These are phyloP conservation scores for Apiotrichum veenhuisii DNA, from an alignment of 1,284 basidiomycete genomes.

Conservation along the genomic window DNA sequence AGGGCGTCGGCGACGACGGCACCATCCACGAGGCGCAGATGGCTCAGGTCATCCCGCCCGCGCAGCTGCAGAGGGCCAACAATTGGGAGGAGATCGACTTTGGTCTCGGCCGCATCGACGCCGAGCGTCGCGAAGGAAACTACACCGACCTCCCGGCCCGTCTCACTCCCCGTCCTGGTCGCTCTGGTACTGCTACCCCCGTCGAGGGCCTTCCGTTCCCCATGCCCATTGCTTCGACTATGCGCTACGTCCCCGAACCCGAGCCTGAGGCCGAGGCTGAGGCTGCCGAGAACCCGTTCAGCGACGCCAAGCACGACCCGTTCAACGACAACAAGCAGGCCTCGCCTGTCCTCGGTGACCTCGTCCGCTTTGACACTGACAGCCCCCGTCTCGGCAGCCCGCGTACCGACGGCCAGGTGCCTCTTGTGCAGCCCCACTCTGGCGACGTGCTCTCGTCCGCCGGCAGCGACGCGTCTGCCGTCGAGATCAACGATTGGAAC, in stretches of 20 bases:
- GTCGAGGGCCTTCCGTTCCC: constrained; percentile 10
- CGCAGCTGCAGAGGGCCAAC: constrained; percentile 27
- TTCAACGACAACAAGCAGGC: not conserved
- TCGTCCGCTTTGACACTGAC: constrained; percentile 22
- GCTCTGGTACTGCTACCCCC: constrained; percentile 6
- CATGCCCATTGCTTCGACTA: constrained; percentile 25
- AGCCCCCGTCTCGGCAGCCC: constrained; percentile 17
- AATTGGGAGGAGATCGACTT: constrained; percentile 52
- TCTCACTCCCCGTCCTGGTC: constrained; percentile 1
- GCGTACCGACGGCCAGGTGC: constrained; percentile 17
- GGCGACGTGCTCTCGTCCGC: constrained; percentile 7
- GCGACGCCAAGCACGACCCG: not conserved
- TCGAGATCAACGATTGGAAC: constrained; percentile 36
- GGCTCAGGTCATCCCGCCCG: constrained; percentile 22
- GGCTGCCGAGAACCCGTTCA: not conserved
- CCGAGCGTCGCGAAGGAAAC: constrained; percentile 22
- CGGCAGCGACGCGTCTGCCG: constrained; percentile 12
- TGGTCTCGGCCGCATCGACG: constrained; percentile 47
- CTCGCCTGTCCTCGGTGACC: constrained; percentile 9
- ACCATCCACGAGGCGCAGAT: constrained; percentile 24
- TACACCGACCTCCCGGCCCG: constrained; percentile 20
- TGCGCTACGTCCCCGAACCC: constrained; percentile 14
- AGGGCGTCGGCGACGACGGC: constrained; percentile 23
- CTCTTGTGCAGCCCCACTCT: constrained; percentile 6
- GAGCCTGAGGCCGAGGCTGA: not conserved